These are phyloP conservation scores for Aspergillus costaricaensis DNA, from an alignment of 2,329 filamentous ascomycete species.

Conservation along the genomic window DNA sequence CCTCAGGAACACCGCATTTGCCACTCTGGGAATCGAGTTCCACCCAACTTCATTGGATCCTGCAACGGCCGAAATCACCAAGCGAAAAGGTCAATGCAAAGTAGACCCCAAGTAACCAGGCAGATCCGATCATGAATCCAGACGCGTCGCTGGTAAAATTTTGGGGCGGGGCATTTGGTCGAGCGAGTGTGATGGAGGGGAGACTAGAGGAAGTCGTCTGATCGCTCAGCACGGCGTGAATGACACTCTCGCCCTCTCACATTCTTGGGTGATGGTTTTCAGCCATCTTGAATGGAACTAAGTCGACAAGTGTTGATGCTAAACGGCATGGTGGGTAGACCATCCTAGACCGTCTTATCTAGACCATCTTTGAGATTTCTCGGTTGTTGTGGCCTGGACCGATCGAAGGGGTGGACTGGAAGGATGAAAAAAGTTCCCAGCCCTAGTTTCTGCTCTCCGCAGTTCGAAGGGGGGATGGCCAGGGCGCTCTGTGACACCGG, in stretches of 20 bases:
- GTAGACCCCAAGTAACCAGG: background rate
- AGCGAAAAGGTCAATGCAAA: background rate
- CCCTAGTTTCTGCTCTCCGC: conserved; percentile 6
- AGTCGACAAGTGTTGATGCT: background rate
- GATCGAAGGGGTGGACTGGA: background rate
- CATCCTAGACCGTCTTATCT: background rate
- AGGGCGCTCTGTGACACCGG: conserved; percentile 2
- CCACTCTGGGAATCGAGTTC: conserved; percentile 1
- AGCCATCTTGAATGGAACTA: background rate
- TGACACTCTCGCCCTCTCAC: background rate
- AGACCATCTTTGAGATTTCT: background rate
- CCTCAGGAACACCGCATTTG: background rate
- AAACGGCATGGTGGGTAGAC: background rate
- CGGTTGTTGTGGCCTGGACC: background rate
- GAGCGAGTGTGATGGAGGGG: conserved; percentile 10
- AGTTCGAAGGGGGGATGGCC: background rate
- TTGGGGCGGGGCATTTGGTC: background rate
- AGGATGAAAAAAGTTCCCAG: conserved; percentile 10
- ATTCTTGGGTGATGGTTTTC: background rate
- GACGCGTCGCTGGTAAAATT: background rate
- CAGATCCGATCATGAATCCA: background rate
- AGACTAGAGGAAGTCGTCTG: conserved; percentile 10
- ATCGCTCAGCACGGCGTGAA: conserved; percentile 5
- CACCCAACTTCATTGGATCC: conserved; percentile 4
- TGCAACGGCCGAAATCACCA: background rate